phyloP scores from a whole-genome alignment of 257 asterid genomes.

The Schizonepeta tenuifolia region DNA sequence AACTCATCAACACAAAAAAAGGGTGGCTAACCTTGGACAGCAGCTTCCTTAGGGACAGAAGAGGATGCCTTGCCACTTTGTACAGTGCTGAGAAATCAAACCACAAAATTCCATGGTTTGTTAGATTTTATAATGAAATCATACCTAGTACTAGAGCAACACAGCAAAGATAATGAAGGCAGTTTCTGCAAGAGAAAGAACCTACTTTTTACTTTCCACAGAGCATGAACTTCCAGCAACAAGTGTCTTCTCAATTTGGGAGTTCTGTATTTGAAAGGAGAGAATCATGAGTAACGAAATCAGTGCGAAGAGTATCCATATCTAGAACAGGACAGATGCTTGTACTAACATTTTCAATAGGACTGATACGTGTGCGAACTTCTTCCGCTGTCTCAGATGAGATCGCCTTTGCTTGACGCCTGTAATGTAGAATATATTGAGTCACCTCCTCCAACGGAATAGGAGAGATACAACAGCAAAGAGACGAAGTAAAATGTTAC shows the following conservation, averaged over 20 bases:
- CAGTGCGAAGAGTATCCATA: too few relatives aligned
- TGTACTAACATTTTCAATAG: conserved; percentile 36
- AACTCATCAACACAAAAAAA: conserved; percentile 2
- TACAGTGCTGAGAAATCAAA: conserved; percentile 36
- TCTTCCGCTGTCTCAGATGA: conserved; percentile 36
- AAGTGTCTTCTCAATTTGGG: conserved; percentile 23
- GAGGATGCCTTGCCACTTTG: conserved; percentile 22
- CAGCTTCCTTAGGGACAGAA: conserved; percentile 33
- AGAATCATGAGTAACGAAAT: too few relatives aligned
- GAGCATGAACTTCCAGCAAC: conserved; percentile 28
- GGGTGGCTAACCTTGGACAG: conserved; percentile 42
- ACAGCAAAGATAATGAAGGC: neutral
- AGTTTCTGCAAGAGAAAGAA: conserved; percentile 16
- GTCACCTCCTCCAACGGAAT: neutral
- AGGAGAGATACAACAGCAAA: conserved; percentile 1
- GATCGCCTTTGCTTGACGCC: conserved; percentile 27
- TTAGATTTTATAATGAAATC: too few relatives aligned
- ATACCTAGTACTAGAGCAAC: neutral
- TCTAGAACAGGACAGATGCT: conserved; percentile 10
- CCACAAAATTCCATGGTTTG: neutral
- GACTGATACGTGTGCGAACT: conserved; percentile 28
- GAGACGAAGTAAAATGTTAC: conserved; percentile 19
- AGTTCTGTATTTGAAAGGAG: too few relatives aligned
- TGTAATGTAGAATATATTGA: neutral
- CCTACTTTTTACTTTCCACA: conserved; percentile 37